Evolutionary conservation across 192 early-diverging fungal genomes (phyloP), one percentile per base, ranked within the genome.

Genomic region (Backusella psychrophila): DNA sequence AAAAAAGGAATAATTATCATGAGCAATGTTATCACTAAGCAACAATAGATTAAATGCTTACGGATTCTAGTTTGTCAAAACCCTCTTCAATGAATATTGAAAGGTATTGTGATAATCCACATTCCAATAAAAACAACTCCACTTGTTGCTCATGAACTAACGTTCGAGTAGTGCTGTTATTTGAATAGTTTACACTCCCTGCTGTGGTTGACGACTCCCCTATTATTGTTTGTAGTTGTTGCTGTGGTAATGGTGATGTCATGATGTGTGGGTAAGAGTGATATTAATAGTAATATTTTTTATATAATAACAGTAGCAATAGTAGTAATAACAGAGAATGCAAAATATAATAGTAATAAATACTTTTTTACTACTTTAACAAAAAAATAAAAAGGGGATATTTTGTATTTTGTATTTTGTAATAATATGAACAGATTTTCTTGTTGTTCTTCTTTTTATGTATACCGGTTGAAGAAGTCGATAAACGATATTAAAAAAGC

Each of bases 21-120:
- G 26, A 38, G 33, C 19, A 23, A 36, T 26, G 5, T 19, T 46
- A 44, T 15, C 44, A 15, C 34, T 19, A 14, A 29, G 34, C 12
- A 71, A 26, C n/a, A 73, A 41, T 44, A 38, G 7, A 35, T 15
- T 66, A 33, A 53, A 33, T 49, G 66, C 74, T 65, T 78, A 84
- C 83, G 14, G 83, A 84, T 74, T 81, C 76, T 14, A 82, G 41
- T 29, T 79, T 75, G 44, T 84, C 83, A 56, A 84, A 84, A 2
- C 83, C 83, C 75, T 84, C 83, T 15, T 71, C 75, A 36, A 82
- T 76, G 21, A 84, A 75, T 34, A 69, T 67, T 63, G 81, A 75
- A 66, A 52, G 75, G 49, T 84, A 84, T 53, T 84, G 78, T 29
- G 38, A 34, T 41, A 84, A 73, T 63, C 74, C 71, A 75, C 76